Evolutionary conservation across 331 rosid genomes (phyloP), one percentile per base, ranked within the genome.

Genomic region (Quercus lobata): DNA sequence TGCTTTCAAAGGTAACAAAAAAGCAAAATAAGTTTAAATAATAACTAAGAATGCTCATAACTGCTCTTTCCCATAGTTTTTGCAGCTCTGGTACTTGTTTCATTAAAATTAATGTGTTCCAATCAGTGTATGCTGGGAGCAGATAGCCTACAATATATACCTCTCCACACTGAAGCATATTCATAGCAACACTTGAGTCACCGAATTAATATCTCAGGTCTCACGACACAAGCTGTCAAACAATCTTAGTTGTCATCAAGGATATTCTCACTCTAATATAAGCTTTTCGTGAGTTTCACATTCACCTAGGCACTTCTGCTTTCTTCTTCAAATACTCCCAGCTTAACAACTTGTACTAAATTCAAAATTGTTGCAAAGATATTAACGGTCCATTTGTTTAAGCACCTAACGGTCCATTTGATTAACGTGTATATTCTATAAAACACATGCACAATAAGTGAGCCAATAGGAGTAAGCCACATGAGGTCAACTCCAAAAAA

Each of bases 301-400:
- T 22, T 29, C 70, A 16, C 41, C 70, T 22, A 25, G 24, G 34
- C 5, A 11, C 68, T 24, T 24, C 41, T 15, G 37, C 17, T 63
- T 15, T 62, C 37, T 62, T 62, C 37, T 62, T 62, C 69, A 27
- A 27, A 27, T 27, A 27, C 21, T 7, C 3, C 11, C 69, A 62
- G 1, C 27, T 18, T 37, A 41, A 37, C 10, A 11, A 27, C 5
- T 1, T 12, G 30, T n/a, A n/a, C 57, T 61, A 32, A 37, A 21
- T 57, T 69, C 16, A 49, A 22, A 25, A 41, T 80, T 84, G 82
- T 69, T 78, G 84, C 91, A 96, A 90, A 1, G 88, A 84, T 6
- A 88, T 90, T 77, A 25, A 25, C 27, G 27, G 27, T 25, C 27
- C 27, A 25, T 25, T 25, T 25, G 27, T 25, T 25, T 25, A 25